phyloP scores from a whole-genome alignment of 2,329 filamentous ascomycete species.

The Aspergillus pseudoterreus region DNA sequence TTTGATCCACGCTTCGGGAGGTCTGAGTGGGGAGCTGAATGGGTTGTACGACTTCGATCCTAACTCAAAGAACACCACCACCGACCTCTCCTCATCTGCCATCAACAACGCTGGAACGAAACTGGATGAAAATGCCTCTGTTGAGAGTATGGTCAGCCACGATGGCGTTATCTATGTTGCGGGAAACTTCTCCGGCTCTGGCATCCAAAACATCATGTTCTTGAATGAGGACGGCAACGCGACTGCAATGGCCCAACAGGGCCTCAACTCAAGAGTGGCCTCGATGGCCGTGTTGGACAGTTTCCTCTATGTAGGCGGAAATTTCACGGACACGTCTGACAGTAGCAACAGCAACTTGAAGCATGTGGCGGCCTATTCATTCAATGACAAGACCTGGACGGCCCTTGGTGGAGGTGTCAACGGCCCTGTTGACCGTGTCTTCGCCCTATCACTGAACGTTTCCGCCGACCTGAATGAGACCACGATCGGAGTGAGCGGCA shows the following conservation, averaged over 20 bases:
- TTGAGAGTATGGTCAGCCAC: conserved; percentile 65
- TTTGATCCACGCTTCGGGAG: conserved; percentile 55
- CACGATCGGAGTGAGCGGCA: conserved; percentile 74
- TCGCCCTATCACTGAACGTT: conserved; percentile 75
- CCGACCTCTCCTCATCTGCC: conserved; percentile 66
- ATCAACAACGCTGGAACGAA: conserved; percentile 72
- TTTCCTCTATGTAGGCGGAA: conserved; percentile 74
- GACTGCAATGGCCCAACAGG: conserved; percentile 62
- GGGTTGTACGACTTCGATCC: conserved; percentile 88
- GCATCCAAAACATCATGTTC: conserved; percentile 71
- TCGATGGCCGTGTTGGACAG: conserved; percentile 65
- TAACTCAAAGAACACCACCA: conserved; percentile 50
- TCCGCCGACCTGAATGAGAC: conserved; percentile 65
- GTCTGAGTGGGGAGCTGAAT: conserved; percentile 73
- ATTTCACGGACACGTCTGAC: conserved; percentile 71
- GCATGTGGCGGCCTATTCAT: conserved; percentile 74
- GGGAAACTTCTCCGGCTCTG: conserved; percentile 73
- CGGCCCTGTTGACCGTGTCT: conserved; percentile 69
- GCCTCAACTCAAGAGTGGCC: conserved; percentile 75
- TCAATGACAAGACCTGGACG: conserved; percentile 65
- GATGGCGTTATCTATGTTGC: conserved; percentile 69
- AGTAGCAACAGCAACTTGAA: conserved; percentile 62
- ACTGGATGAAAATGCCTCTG: conserved; percentile 63
- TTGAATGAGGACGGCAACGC: conserved; percentile 60
- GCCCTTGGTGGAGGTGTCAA: conserved; percentile 82